Conservation (phyloP, 129 eudicot genomes). For the Heracleum sosnowskyi region DNA sequence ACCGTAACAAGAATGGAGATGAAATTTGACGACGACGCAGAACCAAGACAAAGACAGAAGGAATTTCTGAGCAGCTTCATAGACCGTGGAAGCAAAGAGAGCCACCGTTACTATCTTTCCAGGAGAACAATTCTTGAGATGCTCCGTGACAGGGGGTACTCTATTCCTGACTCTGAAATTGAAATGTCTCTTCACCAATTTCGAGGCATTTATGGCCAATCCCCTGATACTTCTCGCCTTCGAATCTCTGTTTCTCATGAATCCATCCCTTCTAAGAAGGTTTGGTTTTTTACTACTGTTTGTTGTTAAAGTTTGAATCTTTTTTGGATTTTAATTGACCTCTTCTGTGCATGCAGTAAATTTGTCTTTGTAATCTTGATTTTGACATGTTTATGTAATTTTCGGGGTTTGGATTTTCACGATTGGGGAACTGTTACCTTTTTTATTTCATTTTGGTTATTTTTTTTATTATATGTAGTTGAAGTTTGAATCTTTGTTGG, state of each 20-base stretch:
- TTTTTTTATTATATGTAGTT: neutral
- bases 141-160: conserved; percentile 79
- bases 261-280: conserved; percentile 54
- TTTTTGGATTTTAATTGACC: neutral
- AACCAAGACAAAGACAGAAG: conserved; percentile 15
- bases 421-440: neutral
- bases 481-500: neutral
- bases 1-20: conserved; percentile 13
- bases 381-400: too few relatives aligned
- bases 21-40: conserved; percentile 26
- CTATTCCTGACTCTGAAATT: conserved; percentile 49
- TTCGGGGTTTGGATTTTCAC: too few relatives aligned
- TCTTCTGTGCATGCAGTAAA: neutral
- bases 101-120: conserved; percentile 80
- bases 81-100: conserved; percentile 56
- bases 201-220: conserved; percentile 51
- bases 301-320: neutral
- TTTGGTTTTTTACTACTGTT: neutral
- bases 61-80: conserved; percentile 45
- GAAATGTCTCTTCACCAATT: conserved; percentile 53
- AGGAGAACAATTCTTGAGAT: conserved; percentile 70
- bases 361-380: too few relatives aligned
- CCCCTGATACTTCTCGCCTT: conserved; percentile 52
- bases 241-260: conserved; percentile 52
- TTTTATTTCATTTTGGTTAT: neutral